phyloP scores from a whole-genome alignment of 805 yeast genomes.

The Schwanniomyces occidentalis region DNA sequence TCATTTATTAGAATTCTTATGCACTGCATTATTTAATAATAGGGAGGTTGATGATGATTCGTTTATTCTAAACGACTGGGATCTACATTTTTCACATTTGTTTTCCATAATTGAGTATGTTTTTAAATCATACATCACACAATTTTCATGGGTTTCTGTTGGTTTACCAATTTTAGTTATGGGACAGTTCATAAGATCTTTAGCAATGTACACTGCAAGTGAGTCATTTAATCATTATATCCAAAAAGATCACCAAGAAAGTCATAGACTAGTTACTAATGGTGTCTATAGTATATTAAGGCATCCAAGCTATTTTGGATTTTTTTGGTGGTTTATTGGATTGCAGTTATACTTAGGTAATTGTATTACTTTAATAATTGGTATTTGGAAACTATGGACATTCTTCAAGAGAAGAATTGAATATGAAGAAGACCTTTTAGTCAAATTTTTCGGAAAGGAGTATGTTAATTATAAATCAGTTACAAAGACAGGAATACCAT shows the following conservation, averaged over 20 bases:
- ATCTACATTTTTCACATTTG: constrained; percentile 24
- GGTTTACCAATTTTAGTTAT: constrained; percentile 51
- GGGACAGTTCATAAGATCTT: constrained; percentile 71
- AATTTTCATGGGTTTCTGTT: constrained; percentile 9
- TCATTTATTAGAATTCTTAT: constrained; percentile 79
- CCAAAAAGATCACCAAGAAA: constrained; percentile 48
- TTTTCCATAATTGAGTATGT: constrained; percentile 18
- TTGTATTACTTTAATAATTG: constrained; percentile 56
- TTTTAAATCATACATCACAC: background rate
- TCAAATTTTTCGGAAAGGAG: constrained; percentile 68
- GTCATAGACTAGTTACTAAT: constrained; percentile 67
- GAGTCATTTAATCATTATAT: constrained; percentile 82
- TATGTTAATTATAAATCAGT: constrained; percentile 53
- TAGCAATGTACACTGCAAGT: constrained; percentile 88
- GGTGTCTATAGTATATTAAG: constrained; percentile 71
- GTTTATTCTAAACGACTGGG: constrained; percentile 33
- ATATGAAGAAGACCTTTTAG: constrained; percentile 68
- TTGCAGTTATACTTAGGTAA: constrained; percentile 72
- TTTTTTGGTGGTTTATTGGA: constrained; percentile 92
- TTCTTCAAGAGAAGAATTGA: constrained; percentile 71
- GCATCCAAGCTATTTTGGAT: constrained; percentile 93
- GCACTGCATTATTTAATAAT: constrained; percentile 75
- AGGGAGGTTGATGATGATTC: constrained; percentile 65
- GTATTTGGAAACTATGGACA: constrained; percentile 56
- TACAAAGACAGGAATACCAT: constrained; percentile 67